phyloP scores from a whole-genome alignment of 1,284 basidiomycete genomes.

The Omphalotus olearius region DNA sequence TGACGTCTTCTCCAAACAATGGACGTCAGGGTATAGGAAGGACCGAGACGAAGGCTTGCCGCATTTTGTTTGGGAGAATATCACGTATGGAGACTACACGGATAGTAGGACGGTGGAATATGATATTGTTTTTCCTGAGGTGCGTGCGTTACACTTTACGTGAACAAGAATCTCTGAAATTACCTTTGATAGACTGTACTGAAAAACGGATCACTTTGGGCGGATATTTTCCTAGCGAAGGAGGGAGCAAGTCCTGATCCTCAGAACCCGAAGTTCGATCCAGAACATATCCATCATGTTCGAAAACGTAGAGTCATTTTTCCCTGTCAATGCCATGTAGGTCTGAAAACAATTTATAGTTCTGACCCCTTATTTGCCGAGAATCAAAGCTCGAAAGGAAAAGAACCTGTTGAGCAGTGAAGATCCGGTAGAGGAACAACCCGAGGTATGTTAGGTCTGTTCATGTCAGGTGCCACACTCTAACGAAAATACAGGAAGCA shows the following conservation, averaged over 20 bases:
- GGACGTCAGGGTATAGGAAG: constrained; percentile 42
- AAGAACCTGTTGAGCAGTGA: constrained; percentile 71
- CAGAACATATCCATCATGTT: constrained; percentile 63
- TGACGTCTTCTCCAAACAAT: constrained; percentile 53
- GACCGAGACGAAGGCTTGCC: constrained; percentile 53
- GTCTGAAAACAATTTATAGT: constrained; percentile 40
- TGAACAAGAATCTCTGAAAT: neutral
- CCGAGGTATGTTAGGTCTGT: constrained; percentile 28
- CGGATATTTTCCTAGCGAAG: constrained; percentile 79
- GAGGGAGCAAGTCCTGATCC: constrained; percentile 66
- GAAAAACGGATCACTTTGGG: constrained; percentile 80
- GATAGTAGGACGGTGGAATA: constrained; percentile 64
- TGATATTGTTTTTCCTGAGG: constrained; percentile 71
- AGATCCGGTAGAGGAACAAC: constrained; percentile 43
- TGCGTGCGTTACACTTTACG: constrained; percentile 27
- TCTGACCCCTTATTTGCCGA: constrained; percentile 79
- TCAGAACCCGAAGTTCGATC: constrained; percentile 44
- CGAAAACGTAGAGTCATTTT: constrained; percentile 65
- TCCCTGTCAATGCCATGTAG: neutral
- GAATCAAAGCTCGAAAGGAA: constrained; percentile 70
- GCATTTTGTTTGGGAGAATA: constrained; percentile 74
- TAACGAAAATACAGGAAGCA: constrained; percentile 27
- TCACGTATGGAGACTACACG: constrained; percentile 81
- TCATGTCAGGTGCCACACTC: neutral
- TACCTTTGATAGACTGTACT: constrained; percentile 56